Percentiles rank a stretch among this genome's conserved stretches.
Evolutionary conservation across 2,329 filamentous ascomycete species (phyloP).

Genomic region (Phialocephala subalpina): DNA sequence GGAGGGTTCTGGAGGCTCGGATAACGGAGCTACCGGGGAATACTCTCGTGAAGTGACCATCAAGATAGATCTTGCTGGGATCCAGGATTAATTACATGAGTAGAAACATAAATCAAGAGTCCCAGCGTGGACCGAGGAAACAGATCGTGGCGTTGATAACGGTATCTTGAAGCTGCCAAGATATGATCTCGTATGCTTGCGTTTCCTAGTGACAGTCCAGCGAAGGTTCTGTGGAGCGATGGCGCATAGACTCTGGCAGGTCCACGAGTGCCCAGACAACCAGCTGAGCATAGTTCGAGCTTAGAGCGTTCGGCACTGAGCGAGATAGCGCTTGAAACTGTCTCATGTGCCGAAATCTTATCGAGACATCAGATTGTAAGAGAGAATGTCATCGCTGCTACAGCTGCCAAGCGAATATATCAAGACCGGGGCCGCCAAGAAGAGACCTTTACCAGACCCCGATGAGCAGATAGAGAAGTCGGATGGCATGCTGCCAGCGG

Average conservation of each 20-base stretch:
- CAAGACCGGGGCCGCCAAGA: neutral
- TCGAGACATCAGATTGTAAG: conserved; percentile 21
- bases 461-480: neutral
- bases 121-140: neutral
- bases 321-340: conserved; percentile 18
- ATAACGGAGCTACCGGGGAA: conserved; percentile 6
- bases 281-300: conserved; percentile 9
- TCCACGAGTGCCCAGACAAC: conserved; percentile 9
- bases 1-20: neutral
- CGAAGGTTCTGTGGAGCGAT: conserved; percentile 9
- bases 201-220: conserved; percentile 19
- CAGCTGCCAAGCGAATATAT: conserved; percentile 14
- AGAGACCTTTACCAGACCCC: neutral
- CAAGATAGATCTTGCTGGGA: neutral
- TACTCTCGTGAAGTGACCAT: neutral
- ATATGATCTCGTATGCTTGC: neutral
- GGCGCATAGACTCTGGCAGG: neutral
- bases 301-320: conserved; percentile 16
- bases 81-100: neutral
- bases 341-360: conserved; percentile 17
- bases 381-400: conserved; percentile 18
- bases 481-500: neutral
- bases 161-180: conserved; percentile 21
- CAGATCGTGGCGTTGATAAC: conserved; percentile 9
- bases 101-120: neutral